These are phyloP conservation scores for Mycena olivaceomarginata DNA, from an alignment of 768 basidiomycete species.

Conservation along the genomic window DNA sequence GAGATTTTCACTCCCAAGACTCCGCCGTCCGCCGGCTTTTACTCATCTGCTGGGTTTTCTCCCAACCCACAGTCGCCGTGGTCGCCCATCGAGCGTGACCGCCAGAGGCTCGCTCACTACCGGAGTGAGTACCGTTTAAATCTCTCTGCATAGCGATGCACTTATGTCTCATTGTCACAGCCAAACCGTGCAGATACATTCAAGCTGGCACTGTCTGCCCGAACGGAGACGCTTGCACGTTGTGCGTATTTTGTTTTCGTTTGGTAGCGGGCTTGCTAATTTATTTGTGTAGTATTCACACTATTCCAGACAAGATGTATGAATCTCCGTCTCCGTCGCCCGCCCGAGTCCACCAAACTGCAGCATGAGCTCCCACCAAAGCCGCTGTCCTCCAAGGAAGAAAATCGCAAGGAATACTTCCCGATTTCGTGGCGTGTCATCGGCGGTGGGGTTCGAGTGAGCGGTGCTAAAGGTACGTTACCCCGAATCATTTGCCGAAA, in stretches of 20 bases:
- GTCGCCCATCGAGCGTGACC: constrained; percentile 8
- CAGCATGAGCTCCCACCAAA: constrained; percentile 43
- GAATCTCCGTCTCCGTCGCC: neutral
- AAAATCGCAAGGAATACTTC: constrained; percentile 70
- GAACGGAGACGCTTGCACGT: constrained; percentile 74
- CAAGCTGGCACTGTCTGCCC: constrained; percentile 67
- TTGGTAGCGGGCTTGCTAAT: constrained; percentile 10
- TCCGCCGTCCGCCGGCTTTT: constrained; percentile 21
- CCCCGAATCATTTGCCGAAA: neutral
- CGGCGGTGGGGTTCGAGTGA: constrained; percentile 85
- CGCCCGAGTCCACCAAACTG: constrained; percentile 9
- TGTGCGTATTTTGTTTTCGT: constrained; percentile 62
- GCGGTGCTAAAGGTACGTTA: constrained; percentile 41
- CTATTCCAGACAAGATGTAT: constrained; percentile 45
- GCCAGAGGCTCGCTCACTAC: constrained; percentile 28
- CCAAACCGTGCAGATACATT: constrained; percentile 78
- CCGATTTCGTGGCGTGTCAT: constrained; percentile 87
- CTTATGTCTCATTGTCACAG: constrained; percentile 53
- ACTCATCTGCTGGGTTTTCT: constrained; percentile 7
- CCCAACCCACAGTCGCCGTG: constrained; percentile 2
- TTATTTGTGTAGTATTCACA: constrained; percentile 65
- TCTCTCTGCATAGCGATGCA: neutral
- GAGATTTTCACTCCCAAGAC: constrained; percentile 40
- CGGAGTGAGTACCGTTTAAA: constrained; percentile 24
- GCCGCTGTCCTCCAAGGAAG: constrained; percentile 54